Percentiles rank a stretch among this genome's conserved stretches.
These are phyloP conservation scores for Zea luxurians DNA, from an alignment of 176 grass and related monocot species.

Conservation along the genomic window DNA sequence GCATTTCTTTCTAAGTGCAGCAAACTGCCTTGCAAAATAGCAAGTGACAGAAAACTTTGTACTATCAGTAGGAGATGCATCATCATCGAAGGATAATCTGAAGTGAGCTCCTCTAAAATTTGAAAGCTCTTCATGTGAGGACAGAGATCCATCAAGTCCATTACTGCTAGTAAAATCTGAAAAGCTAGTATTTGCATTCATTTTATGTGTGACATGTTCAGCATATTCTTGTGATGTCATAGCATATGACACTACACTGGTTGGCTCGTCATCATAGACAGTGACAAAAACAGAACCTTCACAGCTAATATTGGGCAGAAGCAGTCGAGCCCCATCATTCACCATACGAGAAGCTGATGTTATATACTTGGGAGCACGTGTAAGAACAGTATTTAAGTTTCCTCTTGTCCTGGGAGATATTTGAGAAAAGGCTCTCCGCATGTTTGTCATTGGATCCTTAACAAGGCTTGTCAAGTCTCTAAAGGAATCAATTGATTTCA, in stretches of 20 bases:
- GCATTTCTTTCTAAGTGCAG: conserved; percentile 68
- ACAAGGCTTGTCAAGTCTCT: conserved; percentile 47
- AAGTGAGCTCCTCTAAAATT: conserved; percentile 67
- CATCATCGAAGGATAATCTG: conserved; percentile 70
- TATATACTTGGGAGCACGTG: conserved; percentile 54
- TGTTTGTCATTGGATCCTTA: conserved; percentile 54
- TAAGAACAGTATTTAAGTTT: conserved; percentile 58
- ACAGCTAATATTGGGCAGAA: conserved; percentile 61
- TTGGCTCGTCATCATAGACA: conserved; percentile 91
- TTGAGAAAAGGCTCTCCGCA: conserved; percentile 85
- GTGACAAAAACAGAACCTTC: conserved; percentile 61
- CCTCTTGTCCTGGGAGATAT: conserved; percentile 56
- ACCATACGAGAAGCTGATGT: conserved; percentile 50
- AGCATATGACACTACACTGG: conserved; percentile 80
- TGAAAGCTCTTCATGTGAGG: conserved; percentile 42
- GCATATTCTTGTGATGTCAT: conserved; percentile 64
- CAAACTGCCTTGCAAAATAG: conserved; percentile 86
- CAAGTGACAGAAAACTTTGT: conserved; percentile 84
- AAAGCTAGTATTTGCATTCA: conserved; percentile 32
- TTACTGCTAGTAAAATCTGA: conserved; percentile 30
- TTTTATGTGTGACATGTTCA: conserved; percentile 43
- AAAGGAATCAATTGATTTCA: conserved; percentile 57
- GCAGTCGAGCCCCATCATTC: conserved; percentile 65
- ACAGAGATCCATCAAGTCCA: conserved; percentile 42
- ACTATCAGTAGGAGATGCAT: conserved; percentile 60